Conservation (phyloP, 129 eudicot species). For the Chrysanthemum lavandulifolium region DNA sequence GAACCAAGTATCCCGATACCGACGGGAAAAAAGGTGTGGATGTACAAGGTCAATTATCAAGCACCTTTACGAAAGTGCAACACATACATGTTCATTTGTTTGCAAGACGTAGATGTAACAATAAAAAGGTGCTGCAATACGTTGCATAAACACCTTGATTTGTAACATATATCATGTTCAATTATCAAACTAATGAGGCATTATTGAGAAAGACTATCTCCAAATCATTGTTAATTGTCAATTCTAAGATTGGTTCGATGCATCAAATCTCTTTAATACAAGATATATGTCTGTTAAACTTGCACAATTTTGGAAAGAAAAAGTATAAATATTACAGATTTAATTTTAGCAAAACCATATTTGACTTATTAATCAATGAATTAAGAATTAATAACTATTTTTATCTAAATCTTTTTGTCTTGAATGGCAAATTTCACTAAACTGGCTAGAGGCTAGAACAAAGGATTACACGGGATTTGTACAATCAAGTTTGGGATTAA, state of each 20-base stretch:
- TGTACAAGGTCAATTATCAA: neutral
- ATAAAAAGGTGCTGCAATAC: neutral
- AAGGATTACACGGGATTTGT: too few species aligned
- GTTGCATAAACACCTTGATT: neutral
- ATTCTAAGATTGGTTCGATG: neutral
- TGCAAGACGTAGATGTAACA: neutral
- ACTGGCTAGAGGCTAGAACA: too few species aligned
- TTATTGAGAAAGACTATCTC: conserved; percentile 8
- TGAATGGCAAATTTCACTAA: too few species aligned
- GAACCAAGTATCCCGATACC: neutral
- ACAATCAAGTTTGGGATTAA: too few species aligned
- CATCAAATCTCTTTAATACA: neutral
- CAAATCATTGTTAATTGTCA: conserved; percentile 7
- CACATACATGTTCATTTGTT: neutral
- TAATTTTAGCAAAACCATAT: too few species aligned
- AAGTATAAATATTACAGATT: too few species aligned
- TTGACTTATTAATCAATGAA: too few species aligned
- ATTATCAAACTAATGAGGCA: neutral
- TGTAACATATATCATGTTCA: neutral
- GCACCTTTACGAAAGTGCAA: too few species aligned
- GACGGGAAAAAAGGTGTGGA: neutral
- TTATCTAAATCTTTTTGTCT: too few species aligned
- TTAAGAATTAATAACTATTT: too few species aligned
- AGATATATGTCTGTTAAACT: too few species aligned
- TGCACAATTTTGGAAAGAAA: too few species aligned